These are phyloP conservation scores for Peronospora tabacina DNA, from an alignment of 352 stramenopile species.

Conservation along the genomic window DNA sequence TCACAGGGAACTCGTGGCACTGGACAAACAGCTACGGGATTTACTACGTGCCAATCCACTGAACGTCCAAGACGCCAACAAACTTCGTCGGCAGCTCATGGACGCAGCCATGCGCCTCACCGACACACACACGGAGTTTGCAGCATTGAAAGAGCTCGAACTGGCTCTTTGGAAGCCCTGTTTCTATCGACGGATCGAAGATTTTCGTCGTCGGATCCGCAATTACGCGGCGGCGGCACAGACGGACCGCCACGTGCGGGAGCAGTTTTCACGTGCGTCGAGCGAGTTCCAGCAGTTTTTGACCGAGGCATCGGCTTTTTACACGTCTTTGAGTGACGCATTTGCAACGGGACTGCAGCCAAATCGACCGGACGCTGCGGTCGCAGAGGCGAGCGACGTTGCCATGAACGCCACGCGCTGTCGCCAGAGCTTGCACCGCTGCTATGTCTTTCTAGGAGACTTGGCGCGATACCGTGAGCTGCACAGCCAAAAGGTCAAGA, in stretches of 20 bases:
- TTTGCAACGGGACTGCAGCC: slow-evolving; percentile 43
- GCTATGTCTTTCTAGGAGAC: slow-evolving; percentile 77
- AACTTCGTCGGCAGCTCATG: slow-evolving; percentile 44
- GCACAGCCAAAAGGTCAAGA: slow-evolving; percentile 78
- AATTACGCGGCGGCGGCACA: slow-evolving; percentile 74
- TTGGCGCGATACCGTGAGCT: slow-evolving; percentile 75
- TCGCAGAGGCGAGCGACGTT: neutral
- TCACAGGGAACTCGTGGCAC: slow-evolving; percentile 54
- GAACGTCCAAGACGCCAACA: slow-evolving; percentile 53
- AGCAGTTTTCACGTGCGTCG: slow-evolving; percentile 72
- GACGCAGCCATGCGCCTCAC: slow-evolving; percentile 43
- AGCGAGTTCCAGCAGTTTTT: slow-evolving; percentile 72
- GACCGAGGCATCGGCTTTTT: slow-evolving; percentile 52
- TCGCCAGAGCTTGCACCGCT: slow-evolving; percentile 68
- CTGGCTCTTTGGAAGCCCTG: slow-evolving; percentile 86
- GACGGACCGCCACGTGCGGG: slow-evolving; percentile 55
- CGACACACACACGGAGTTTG: slow-evolving; percentile 43
- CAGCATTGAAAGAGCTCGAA: slow-evolving; percentile 62
- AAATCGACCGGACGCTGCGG: slow-evolving; percentile 13
- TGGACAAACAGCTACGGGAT: slow-evolving; percentile 70
- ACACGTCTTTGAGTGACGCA: slow-evolving; percentile 52
- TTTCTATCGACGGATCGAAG: slow-evolving; percentile 88
- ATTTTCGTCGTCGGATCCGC: slow-evolving; percentile 80
- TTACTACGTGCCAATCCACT: slow-evolving; percentile 56
- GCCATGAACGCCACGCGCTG: slow-evolving; percentile 21